phyloP scores from a whole-genome alignment of 805 yeast genomes.

The Kuraishia capsulata region DNA sequence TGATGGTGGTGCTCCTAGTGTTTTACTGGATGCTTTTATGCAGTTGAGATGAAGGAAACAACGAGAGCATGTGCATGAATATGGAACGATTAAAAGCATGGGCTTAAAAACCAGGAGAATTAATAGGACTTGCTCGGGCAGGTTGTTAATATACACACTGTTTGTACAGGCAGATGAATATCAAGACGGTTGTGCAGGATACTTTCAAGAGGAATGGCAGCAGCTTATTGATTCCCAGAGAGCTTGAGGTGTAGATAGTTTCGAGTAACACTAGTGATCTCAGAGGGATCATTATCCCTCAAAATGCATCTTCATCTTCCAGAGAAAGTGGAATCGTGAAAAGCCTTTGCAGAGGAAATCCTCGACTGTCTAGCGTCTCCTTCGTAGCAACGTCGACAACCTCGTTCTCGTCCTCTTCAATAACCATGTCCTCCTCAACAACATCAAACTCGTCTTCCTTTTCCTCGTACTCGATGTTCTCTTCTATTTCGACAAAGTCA shows the following conservation, averaged over 20 bases:
- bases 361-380: constrained; percentile 66
- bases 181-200: no score
- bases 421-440: constrained; percentile 55
- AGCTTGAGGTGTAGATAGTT: no score
- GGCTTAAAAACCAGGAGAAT: no score
- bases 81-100: no score
- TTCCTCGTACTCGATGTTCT: constrained; percentile 81
- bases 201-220: no score
- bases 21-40: constrained; percentile 64
- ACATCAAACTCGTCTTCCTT: constrained; percentile 88
- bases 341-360: constrained; percentile 45
- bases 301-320: neutral
- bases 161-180: no score
- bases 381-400: constrained; percentile 55
- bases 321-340: constrained; percentile 52
- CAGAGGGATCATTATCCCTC: no score
- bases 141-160: no score
- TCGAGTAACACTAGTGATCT: no score
- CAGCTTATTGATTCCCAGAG: no score
- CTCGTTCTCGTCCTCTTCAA: constrained; percentile 53
- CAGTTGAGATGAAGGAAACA: constrained; percentile 46
- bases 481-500: constrained; percentile 90
- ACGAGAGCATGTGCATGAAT: neutral
- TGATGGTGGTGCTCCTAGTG: constrained; percentile 51
- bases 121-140: no score